Evolutionary conservation across 176 grass and related monocot species (phyloP).

Genomic region (Lolium rigidum): DNA sequence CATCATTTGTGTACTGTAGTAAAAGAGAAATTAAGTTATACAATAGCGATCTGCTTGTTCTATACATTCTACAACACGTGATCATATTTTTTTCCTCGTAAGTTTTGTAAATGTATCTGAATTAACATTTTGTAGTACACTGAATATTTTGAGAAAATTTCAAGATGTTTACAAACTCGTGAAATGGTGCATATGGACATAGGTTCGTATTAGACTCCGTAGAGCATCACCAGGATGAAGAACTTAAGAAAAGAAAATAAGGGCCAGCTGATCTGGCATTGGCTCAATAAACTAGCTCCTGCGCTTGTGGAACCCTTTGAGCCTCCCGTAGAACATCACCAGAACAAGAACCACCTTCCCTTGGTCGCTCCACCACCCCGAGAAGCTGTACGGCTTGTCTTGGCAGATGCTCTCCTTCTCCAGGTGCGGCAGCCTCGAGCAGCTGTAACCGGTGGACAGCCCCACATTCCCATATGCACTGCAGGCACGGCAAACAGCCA

Average conservation of each 20-base stretch:
- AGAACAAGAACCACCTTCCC: slow-evolving; percentile 69
- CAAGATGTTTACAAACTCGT: neutral
- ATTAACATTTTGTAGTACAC: neutral
- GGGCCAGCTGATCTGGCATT: neutral
- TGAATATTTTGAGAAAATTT: neutral
- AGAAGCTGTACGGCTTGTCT: slow-evolving; percentile 63
- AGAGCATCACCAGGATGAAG: neutral
- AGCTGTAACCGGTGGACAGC: slow-evolving; percentile 71
- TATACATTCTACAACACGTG: neutral
- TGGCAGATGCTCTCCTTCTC: slow-evolving; percentile 42
- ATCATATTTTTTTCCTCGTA: neutral
- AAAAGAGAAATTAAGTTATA: neutral
- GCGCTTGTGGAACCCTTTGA: slow-evolving; percentile 53
- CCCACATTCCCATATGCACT: slow-evolving; percentile 78
- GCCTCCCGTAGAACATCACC: slow-evolving; percentile 76
- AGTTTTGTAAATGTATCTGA: neutral
- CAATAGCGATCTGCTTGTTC: neutral
- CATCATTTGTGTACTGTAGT: neutral
- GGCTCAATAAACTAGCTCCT: neutral
- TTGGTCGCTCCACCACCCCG: slow-evolving; percentile 73
- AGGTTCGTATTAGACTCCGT: neutral
- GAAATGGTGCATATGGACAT: too few species aligned
- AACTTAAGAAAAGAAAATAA: neutral
- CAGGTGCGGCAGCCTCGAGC: slow-evolving; percentile 52
- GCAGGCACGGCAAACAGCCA: neutral